Percentiles rank a stretch among this genome's conserved stretches.
Conservation (phyloP, 495 filamentous ascomycete genomes). For the Xylaria sp. region DNA sequence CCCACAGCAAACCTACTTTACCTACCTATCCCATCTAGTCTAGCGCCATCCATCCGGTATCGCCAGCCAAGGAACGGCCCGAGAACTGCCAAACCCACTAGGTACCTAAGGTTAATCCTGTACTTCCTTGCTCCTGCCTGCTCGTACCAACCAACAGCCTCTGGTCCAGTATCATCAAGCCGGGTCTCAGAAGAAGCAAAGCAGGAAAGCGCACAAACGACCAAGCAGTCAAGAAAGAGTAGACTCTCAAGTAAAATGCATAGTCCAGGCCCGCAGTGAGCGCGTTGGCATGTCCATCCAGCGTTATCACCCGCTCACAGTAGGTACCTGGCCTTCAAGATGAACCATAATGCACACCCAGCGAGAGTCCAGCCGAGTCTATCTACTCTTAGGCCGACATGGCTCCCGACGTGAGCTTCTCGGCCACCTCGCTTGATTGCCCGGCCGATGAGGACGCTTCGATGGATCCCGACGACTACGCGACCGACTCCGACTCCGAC, state of each 20-base stretch:
- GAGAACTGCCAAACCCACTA: slow-evolving; percentile 1
- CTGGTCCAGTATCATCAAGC: not conserved
- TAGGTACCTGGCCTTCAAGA: slow-evolving; percentile 15
- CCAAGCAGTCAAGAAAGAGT: not conserved
- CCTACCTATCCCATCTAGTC: slow-evolving; percentile 1
- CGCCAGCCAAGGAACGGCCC: slow-evolving; percentile 22
- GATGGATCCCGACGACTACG: slow-evolving; percentile 33
- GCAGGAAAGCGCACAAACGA: not conserved
- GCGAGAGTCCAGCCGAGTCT: slow-evolving; percentile 10
- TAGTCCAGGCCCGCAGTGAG: not conserved
- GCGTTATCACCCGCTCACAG: not conserved
- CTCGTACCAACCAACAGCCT: not conserved
- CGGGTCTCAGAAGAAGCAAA: too few species aligned
- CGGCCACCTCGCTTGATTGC: slow-evolving; percentile 34
- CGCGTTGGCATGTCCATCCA: not conserved
- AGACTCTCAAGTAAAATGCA: not conserved
- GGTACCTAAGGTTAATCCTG: too few species aligned
- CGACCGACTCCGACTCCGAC: slow-evolving; percentile 35
- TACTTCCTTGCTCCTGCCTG: not conserved
- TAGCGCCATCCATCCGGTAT: slow-evolving; percentile 16
- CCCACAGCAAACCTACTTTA: slow-evolving; percentile 12
- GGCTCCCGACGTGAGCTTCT: slow-evolving; percentile 38
- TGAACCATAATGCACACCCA: slow-evolving; percentile 15
- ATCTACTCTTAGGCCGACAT: slow-evolving; percentile 29
- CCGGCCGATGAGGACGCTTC: slow-evolving; percentile 32